Conservation (phyloP, 139 green algal genomes). For the Edaphochlamys debaryana region DNA sequence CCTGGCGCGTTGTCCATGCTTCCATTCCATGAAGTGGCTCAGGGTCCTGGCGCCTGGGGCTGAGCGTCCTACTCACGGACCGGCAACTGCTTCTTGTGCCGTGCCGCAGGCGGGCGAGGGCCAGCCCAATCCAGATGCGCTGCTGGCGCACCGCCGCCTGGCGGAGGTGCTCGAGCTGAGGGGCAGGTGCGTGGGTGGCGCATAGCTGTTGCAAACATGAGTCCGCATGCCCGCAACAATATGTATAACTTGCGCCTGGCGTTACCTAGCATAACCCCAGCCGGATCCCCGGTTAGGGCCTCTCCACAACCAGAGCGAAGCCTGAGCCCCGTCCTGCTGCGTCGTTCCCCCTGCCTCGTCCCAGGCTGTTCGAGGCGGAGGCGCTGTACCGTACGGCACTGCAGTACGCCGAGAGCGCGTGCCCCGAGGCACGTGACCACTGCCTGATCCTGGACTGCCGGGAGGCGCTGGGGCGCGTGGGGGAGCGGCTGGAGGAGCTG, state of each 20-base stretch:
- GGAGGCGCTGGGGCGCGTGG: constrained; percentile 24
- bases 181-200: background rate
- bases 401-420: background rate
- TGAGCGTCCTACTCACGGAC: no score
- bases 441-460: constrained; percentile 8
- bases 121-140: background rate
- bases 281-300: no score
- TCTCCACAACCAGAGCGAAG: no score
- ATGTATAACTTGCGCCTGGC: no score
- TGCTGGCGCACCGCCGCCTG: background rate
- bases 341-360: no score
- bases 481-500: constrained; percentile 3
- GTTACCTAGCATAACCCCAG: background rate
- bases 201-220: background rate
- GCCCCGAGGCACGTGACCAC: constrained; percentile 1
- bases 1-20: no score
- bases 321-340: background rate
- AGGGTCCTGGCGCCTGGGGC: no score
- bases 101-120: background rate
- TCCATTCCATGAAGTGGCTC: no score
- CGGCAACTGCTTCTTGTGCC: background rate
- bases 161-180: constrained; percentile 26
- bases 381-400: constrained; percentile 8
- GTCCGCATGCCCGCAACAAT: no score
- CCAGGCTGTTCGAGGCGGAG: constrained; percentile 21